A percentile compares a stretch with the other conserved stretches of the same genome.
Evolutionary conservation across 331 rosid species (phyloP).

Genomic region (Malus hybrid): DNA sequence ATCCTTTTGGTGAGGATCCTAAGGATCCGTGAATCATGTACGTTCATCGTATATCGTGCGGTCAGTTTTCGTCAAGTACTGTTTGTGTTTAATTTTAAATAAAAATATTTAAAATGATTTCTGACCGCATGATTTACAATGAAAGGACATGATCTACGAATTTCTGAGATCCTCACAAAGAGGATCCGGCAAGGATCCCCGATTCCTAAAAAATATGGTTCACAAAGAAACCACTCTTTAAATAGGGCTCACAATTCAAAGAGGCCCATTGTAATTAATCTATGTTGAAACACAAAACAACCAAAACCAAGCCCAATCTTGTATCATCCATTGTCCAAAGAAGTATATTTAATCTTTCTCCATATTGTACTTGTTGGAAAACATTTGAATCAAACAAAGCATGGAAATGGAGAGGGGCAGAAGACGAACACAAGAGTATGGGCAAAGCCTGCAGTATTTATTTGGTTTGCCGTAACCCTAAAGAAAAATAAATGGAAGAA

Average conservation of each 20-base stretch:
- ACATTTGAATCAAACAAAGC: not conserved
- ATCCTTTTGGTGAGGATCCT: no score
- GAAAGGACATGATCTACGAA: fast-evolving
- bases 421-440: slow-evolving; percentile 9
- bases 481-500: not conserved
- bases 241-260: not conserved
- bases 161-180: no score
- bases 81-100: no score
- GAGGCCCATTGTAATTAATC: not conserved
- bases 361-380: no score
- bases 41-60: no score
- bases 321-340: no score
- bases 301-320: not conserved
- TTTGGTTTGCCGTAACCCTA: not conserved
- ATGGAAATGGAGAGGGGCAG: not conserved
- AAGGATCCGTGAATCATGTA: no score
- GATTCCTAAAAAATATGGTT: no score
- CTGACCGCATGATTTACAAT: fast-evolving
- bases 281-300: not conserved
- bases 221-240: no score
- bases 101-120: no score
- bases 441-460: slow-evolving; percentile 5
- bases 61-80: no score
- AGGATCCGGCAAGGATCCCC: fast-evolving
- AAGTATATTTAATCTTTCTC: no score